Percentiles rank a stretch among this genome's conserved stretches.
phyloP scores from a whole-genome alignment of 257 asterid species.

The Solanum rostratum region DNA sequence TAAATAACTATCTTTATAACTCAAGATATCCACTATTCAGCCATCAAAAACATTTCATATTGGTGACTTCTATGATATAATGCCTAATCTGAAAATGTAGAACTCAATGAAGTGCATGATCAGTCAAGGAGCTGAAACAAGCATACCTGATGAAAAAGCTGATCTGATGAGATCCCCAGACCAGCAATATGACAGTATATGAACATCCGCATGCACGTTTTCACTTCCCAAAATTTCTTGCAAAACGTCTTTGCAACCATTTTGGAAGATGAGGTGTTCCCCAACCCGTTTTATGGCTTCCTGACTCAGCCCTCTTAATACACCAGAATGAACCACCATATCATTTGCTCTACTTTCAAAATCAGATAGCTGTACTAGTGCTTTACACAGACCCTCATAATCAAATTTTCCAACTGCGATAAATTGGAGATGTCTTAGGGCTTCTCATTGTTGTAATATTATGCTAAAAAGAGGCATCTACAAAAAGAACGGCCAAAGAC shows the following conservation, averaged over 20 bases:
- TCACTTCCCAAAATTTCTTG: conserved; percentile 20
- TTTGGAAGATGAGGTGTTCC: conserved; percentile 44
- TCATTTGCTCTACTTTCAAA: conserved; percentile 45
- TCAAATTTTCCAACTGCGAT: conserved; percentile 27
- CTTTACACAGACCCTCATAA: conserved; percentile 44
- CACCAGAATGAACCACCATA: conserved; percentile 36
- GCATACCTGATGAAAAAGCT: conserved; percentile 47
- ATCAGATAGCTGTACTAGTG: conserved; percentile 39
- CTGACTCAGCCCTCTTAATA: conserved; percentile 37
- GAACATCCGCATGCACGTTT: conserved; percentile 16
- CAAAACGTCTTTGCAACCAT: conserved; percentile 41
- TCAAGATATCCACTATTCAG: not conserved
- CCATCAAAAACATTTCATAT: not conserved
- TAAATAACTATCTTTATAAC: not conserved
- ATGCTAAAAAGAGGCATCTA: not conserved
- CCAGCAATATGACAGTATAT: conserved; percentile 59
- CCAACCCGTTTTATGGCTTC: conserved; percentile 44
- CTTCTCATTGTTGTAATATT: not conserved
- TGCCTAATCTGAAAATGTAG: not conserved
- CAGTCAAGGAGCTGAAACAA: not conserved
- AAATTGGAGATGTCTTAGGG: not conserved
- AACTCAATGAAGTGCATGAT: not conserved
- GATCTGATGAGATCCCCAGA: conserved; percentile 46
- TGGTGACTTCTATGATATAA: not conserved
- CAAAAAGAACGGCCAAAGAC: not conserved